Percentiles rank a stretch among this genome's conserved stretches.
Conservation (phyloP, 1,284 basidiomycete genomes). For the Papiliotrema terrestris region DNA sequence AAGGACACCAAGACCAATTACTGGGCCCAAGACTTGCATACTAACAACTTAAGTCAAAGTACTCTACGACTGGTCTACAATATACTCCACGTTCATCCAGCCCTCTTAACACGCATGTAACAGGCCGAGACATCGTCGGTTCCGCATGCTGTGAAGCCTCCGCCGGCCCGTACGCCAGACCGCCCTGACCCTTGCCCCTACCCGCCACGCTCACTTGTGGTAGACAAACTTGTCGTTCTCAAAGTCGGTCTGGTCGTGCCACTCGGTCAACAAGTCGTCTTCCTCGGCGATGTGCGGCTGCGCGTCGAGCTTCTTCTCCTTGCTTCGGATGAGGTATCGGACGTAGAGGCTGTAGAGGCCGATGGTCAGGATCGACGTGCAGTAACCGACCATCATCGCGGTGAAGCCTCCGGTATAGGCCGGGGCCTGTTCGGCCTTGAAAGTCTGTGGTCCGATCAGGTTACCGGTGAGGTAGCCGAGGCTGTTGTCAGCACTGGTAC, state of each 20-base stretch:
- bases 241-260: slow-evolving; percentile 24
- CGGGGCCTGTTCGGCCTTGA: slow-evolving; percentile 18
- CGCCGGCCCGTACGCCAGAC: too few relatives aligned
- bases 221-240: slow-evolving; percentile 18
- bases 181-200: neutral
- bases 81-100: too few relatives aligned
- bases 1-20: too few relatives aligned
- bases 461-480: slow-evolving; percentile 21
- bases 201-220: neutral
- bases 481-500: neutral
- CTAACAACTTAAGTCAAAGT: too few relatives aligned
- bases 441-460: slow-evolving; percentile 18
- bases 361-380: slow-evolving; percentile 14
- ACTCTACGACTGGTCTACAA: too few relatives aligned
- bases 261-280: slow-evolving; percentile 15
- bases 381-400: slow-evolving; percentile 26
- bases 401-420: slow-evolving; percentile 18
- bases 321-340: slow-evolving; percentile 13
- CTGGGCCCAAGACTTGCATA: too few relatives aligned
- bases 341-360: slow-evolving; percentile 11
- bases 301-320: slow-evolving; percentile 8
- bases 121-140: too few relatives aligned
- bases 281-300: neutral
- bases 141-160: too few relatives aligned
- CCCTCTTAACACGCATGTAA: too few relatives aligned